phyloP scores from a whole-genome alignment of 345 rosid genomes.

The Zanthoxylum bungeanum region DNA sequence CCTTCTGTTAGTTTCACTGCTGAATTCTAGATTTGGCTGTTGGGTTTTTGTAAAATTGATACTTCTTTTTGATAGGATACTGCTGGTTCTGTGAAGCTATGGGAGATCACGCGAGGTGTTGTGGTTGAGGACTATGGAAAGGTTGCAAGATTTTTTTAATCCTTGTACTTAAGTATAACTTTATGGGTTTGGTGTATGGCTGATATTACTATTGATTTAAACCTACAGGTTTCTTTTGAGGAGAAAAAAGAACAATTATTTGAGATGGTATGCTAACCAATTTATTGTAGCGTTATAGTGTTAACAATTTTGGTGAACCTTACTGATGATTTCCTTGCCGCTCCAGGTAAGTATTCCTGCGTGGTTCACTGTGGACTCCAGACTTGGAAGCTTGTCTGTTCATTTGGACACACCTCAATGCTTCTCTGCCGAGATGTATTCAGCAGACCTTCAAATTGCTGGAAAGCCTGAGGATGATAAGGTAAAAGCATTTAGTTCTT shows the following conservation, averaged over 20 bases:
- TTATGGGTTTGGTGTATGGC: background rate
- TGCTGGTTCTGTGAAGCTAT: conserved; percentile 87
- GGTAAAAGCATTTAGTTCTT: conserved; percentile 36
- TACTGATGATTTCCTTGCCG: conserved; percentile 16
- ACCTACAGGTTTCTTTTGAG: conserved; percentile 72
- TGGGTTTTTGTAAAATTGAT: conserved; percentile 19
- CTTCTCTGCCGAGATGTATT: conserved; percentile 98
- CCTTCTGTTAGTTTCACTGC: conserved; percentile 12
- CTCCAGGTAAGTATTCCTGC: conserved; percentile 96
- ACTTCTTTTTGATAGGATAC: conserved; percentile 57
- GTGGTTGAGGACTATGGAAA: conserved; percentile 89
- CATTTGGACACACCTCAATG: conserved; percentile 99
- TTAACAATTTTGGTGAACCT: conserved; percentile 12
- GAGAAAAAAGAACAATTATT: conserved; percentile 88
- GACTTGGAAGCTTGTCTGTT: conserved; percentile 92
- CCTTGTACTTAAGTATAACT: background rate
- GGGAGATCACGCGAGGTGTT: conserved; percentile 91
- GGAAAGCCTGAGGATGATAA: conserved; percentile 98
- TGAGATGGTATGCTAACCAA: conserved; percentile 68
- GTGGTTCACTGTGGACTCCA: conserved; percentile 92
- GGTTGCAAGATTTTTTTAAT: conserved; percentile 33
- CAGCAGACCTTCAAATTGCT: conserved; percentile 82
- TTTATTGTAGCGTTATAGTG: background rate
- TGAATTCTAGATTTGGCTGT: conserved; percentile 1
- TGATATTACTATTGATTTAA: conserved; percentile 12